Evolutionary conservation across 768 basidiomycete genomes (phyloP).

Genomic region (Rhodotorula sphaerocarpa): DNA sequence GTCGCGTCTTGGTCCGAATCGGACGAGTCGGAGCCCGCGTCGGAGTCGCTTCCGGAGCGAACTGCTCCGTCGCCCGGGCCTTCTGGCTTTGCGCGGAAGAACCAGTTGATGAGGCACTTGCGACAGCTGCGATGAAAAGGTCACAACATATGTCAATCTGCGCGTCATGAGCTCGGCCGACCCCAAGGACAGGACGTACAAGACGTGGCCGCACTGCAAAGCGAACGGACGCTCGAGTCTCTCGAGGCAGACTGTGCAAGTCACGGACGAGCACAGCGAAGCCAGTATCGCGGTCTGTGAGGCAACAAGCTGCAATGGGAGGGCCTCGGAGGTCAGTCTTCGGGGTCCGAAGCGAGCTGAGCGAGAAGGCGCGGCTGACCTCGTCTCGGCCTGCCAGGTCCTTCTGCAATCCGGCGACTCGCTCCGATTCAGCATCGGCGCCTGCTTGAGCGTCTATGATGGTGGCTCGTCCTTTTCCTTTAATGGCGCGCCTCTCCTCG

Average conservation of each 20-base stretch:
- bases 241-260: constrained; percentile 33
- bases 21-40: neutral
- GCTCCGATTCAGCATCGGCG: neutral
- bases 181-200: constrained; percentile 8
- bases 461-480: constrained; percentile 29
- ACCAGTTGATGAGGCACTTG: constrained; percentile 33
- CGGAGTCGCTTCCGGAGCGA: neutral
- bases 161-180: neutral
- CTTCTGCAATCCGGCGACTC: neutral
- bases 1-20: too few relatives aligned
- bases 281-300: constrained; percentile 19
- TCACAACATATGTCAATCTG: too few relatives aligned
- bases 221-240: constrained; percentile 28
- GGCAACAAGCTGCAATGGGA: constrained; percentile 7
- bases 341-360: neutral
- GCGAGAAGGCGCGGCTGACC: constrained; percentile 1
- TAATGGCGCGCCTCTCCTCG: constrained; percentile 10
- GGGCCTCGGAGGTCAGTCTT: neutral
- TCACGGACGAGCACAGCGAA: constrained; percentile 13
- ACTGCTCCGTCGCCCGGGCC: constrained; percentile 1
- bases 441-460: neutral
- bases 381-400: constrained; percentile 20
- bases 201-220: constrained; percentile 34
- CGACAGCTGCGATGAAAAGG: constrained; percentile 26
- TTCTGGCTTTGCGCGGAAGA: constrained; percentile 25